Percentiles rank a stretch among this genome's conserved stretches.
Conservation (phyloP, 129 eudicot species). For the Daucus carota region DNA sequence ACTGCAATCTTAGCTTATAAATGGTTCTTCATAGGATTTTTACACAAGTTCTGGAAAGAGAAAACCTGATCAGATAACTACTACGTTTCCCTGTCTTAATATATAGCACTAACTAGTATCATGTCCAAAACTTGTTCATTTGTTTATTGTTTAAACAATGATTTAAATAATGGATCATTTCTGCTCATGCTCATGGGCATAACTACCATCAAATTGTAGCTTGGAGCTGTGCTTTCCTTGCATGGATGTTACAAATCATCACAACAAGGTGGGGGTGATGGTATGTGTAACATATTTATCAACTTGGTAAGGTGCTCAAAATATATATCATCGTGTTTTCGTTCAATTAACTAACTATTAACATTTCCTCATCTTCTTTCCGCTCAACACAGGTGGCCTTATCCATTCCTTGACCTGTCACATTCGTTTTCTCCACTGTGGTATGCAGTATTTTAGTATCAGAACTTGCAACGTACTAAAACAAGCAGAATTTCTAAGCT, state of each 20-base stretch:
- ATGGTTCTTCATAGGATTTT: too few species aligned
- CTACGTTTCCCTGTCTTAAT: too few species aligned
- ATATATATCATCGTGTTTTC: too few species aligned
- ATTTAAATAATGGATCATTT: not conserved
- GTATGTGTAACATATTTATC: slow-evolving; percentile 27
- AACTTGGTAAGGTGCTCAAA: slow-evolving; percentile 48
- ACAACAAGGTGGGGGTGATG: slow-evolving; percentile 40
- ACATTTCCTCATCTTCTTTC: not conserved
- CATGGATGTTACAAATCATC: slow-evolving; percentile 62
- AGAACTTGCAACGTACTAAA: not conserved
- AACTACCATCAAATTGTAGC: slow-evolving; percentile 25
- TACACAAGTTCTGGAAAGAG: too few species aligned
- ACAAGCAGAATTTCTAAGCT: not conserved
- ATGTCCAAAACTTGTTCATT: slow-evolving; percentile 28
- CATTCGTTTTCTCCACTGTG: slow-evolving; percentile 75
- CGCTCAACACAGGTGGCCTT: slow-evolving; percentile 76
- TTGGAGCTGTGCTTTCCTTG: slow-evolving; percentile 70
- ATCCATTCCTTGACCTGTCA: slow-evolving; percentile 88
- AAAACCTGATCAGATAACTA: too few species aligned
- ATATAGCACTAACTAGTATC: too few species aligned
- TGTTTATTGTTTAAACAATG: slow-evolving; percentile 10
- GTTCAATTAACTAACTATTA: not conserved
- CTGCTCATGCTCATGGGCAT: not conserved
- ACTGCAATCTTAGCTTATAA: too few species aligned
- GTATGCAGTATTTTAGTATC: slow-evolving; percentile 30